Conservation (phyloP, 139 green algal genomes). For the Monoraphidium neglectum region DNA sequence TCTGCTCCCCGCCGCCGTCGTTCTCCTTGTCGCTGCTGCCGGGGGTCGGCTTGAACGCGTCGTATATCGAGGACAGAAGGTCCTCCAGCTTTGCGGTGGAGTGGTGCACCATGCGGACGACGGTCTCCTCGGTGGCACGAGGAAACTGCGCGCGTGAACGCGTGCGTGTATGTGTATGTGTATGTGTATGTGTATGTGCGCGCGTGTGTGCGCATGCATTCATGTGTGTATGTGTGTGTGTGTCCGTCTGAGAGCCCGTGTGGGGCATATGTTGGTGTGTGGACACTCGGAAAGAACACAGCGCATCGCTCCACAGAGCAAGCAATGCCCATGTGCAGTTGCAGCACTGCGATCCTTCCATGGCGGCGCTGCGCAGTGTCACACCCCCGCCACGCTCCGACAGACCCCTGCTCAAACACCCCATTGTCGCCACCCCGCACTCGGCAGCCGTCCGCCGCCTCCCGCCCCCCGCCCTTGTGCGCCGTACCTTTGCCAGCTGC, state of each 20-base stretch:
- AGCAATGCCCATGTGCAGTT: not conserved
- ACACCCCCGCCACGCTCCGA: not conserved
- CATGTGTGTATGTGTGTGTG: too few relatives aligned
- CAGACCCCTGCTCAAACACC: not conserved
- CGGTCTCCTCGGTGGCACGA: constrained; percentile 37
- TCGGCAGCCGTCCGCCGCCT: constrained; percentile 2
- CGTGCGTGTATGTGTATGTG: too few relatives aligned
- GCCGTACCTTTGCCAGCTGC: constrained; percentile 4
- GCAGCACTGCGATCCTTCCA: not conserved
- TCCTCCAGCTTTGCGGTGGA: constrained; percentile 39
- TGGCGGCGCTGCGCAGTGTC: not conserved
- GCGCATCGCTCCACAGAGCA: not conserved
- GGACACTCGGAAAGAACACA: not conserved
- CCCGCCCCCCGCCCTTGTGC: constrained; percentile 2
- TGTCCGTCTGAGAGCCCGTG: too few relatives aligned
- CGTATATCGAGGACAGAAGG: constrained; percentile 25
- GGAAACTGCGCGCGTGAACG: constrained; percentile 64
- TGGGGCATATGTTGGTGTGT: not conserved
- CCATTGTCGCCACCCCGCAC: not conserved
- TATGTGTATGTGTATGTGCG: too few relatives aligned
- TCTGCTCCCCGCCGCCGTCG: not conserved
- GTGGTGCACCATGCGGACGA: constrained; percentile 56
- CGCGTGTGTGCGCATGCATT: too few relatives aligned
- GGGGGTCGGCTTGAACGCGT: not conserved
- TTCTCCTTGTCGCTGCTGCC: constrained; percentile 22